Evolutionary conservation across 1,284 basidiomycete genomes (phyloP).

Genomic region (Irpex sp.): DNA sequence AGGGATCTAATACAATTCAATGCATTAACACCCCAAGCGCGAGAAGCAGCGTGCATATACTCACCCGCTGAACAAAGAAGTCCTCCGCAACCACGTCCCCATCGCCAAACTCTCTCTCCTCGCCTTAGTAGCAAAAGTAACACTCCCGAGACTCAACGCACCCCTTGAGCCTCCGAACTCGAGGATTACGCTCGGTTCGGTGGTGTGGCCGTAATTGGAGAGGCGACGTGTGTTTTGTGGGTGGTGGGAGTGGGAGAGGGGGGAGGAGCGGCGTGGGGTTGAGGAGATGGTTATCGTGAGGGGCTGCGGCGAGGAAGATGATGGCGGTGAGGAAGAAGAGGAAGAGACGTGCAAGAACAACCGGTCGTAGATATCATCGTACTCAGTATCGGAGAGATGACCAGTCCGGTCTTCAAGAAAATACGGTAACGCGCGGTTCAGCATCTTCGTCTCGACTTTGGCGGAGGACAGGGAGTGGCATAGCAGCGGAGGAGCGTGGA

Average conservation of each 20-base stretch:
- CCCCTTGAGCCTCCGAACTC: too few species aligned
- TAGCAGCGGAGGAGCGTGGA: too few species aligned
- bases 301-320: too few species aligned
- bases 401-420: slow-evolving; percentile 68
- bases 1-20: slow-evolving; percentile 42
- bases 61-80: slow-evolving; percentile 57
- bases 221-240: slow-evolving; percentile 30
- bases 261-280: slow-evolving; percentile 58
- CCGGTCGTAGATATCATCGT: slow-evolving; percentile 70
- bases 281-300: slow-evolving; percentile 41
- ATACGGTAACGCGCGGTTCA: slow-evolving; percentile 38
- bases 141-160: too few species aligned
- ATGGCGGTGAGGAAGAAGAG: neutral
- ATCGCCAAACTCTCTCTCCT: slow-evolving; percentile 37
- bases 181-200: slow-evolving; percentile 42
- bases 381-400: slow-evolving; percentile 49
- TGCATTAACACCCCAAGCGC: too few species aligned
- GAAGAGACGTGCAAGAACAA: slow-evolving; percentile 53
- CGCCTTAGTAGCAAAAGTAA: slow-evolving; percentile 16
- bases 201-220: slow-evolving; percentile 20
- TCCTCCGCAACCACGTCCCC: slow-evolving; percentile 54
- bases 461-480: neutral
- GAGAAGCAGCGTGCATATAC: too few species aligned
- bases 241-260: slow-evolving; percentile 31
- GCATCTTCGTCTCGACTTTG: too few species aligned